A percentile compares a stretch with the other conserved stretches of the same genome.
These are phyloP conservation scores for Cyphellophora europaea DNA, from an alignment of 2,329 filamentous ascomycete species.

Conservation along the genomic window DNA sequence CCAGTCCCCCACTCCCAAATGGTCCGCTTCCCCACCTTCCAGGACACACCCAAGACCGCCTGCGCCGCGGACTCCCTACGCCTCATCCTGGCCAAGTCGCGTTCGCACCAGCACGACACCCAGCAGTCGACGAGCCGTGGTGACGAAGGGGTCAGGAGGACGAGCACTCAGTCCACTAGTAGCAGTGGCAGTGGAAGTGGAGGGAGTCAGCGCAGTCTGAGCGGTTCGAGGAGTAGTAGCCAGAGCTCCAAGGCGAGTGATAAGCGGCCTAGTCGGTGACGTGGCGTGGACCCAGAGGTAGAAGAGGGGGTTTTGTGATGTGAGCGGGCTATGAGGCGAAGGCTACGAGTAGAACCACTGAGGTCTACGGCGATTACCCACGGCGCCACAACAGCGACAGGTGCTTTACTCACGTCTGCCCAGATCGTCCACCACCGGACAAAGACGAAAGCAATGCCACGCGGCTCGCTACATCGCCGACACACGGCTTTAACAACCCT, in stretches of 20 bases:
- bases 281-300: no score
- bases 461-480: no score
- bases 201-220: background rate
- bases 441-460: no score
- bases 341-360: no score
- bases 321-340: no score
- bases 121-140: background rate
- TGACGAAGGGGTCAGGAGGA: background rate
- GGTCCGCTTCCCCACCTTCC: slow-evolving; percentile 13
- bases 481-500: no score
- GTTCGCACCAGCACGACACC: background rate
- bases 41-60: slow-evolving; percentile 3
- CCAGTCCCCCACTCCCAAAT: slow-evolving; percentile 3
- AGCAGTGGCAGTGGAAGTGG: background rate
- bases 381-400: no score
- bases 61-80: slow-evolving; percentile 7
- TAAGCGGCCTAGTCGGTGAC: no score
- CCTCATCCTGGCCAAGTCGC: slow-evolving; percentile 9
- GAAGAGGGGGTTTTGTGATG: no score
- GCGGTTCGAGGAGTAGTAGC: background rate
- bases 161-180: background rate
- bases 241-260: background rate
- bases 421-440: no score
- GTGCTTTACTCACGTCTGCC: no score
- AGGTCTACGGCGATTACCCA: no score